Evolutionary conservation across 78 protist genomes (phyloP).

Genomic region (Protostelium mycophagum): DNA sequence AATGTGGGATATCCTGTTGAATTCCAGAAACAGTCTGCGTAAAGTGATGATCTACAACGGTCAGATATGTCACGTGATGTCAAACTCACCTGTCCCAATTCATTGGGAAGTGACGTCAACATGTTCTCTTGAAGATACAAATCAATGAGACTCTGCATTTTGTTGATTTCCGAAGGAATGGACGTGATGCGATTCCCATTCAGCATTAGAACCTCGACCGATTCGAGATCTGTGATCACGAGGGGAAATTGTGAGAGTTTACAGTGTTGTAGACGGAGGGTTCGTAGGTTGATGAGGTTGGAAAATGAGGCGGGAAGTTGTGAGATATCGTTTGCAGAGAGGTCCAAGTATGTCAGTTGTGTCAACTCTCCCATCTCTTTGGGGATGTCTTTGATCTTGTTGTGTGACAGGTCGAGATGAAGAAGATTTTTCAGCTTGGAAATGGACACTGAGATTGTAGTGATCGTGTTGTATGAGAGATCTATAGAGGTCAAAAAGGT

Average conservation of each 20-base stretch:
- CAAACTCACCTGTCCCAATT: neutral
- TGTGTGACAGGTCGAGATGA: neutral
- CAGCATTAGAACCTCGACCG: neutral
- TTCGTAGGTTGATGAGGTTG: neutral
- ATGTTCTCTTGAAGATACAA: neutral
- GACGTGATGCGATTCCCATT: neutral
- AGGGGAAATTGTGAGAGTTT: neutral
- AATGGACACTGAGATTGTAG: neutral
- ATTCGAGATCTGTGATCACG: neutral
- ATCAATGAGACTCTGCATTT: neutral
- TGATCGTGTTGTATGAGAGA: neutral
- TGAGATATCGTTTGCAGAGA: neutral
- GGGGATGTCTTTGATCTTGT: neutral
- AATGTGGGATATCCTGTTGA: neutral
- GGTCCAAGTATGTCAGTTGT: neutral
- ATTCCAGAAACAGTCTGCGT: neutral
- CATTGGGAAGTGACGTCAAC: neutral
- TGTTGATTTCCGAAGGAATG: neutral
- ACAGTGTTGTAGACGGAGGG: neutral
- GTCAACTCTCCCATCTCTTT: neutral
- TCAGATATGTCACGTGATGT: neutral
- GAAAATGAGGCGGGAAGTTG: neutral
- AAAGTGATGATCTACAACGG: neutral
- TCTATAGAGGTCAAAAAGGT: too few species aligned
- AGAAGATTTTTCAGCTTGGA: neutral